Conservation (phyloP, 164 flowering plant genomes). For the Paratinospora sagittata region DNA sequence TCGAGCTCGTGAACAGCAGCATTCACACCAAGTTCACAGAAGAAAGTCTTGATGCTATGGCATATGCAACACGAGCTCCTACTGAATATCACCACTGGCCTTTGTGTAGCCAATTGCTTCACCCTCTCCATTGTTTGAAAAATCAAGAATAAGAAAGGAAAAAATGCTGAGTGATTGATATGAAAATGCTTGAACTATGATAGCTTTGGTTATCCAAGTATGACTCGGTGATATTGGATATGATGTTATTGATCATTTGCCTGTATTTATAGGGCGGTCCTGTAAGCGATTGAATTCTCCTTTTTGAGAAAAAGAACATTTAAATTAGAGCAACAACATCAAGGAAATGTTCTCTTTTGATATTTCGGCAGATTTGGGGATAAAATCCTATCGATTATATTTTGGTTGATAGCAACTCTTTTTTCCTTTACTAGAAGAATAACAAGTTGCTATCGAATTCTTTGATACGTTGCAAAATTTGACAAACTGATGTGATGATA, state of each 20-base stretch:
- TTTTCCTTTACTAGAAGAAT: not conserved
- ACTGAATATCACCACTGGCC: constrained; percentile 14
- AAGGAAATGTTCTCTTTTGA: constrained; percentile 1
- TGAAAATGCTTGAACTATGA: too few relatives aligned
- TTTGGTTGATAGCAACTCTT: constrained; percentile 3
- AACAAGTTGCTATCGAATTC: not conserved
- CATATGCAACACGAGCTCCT: constrained; percentile 15
- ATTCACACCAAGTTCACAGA: constrained; percentile 13
- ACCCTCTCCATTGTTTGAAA: constrained; percentile 9
- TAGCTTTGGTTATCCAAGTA: too few relatives aligned
- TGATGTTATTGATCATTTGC: not conserved
- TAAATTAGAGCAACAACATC: too few relatives aligned
- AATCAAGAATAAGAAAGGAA: too few relatives aligned
- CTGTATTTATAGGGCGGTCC: not conserved
- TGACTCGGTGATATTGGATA: too few relatives aligned
- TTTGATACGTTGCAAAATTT: not conserved
- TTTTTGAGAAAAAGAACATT: not conserved
- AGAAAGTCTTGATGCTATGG: constrained; percentile 6
- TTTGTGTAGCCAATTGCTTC: not conserved
- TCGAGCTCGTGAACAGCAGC: constrained; percentile 13
- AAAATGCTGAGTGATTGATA: too few relatives aligned
- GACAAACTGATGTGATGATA: not conserved
- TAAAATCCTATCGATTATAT: not conserved
- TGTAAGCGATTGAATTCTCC: too few relatives aligned
- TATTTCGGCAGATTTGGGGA: constrained; percentile 1